Evolutionary conservation across 1,284 basidiomycete genomes (phyloP), one percentile per base, ranked within the genome.

Genomic region (Cerioporus squamosus): DNA sequence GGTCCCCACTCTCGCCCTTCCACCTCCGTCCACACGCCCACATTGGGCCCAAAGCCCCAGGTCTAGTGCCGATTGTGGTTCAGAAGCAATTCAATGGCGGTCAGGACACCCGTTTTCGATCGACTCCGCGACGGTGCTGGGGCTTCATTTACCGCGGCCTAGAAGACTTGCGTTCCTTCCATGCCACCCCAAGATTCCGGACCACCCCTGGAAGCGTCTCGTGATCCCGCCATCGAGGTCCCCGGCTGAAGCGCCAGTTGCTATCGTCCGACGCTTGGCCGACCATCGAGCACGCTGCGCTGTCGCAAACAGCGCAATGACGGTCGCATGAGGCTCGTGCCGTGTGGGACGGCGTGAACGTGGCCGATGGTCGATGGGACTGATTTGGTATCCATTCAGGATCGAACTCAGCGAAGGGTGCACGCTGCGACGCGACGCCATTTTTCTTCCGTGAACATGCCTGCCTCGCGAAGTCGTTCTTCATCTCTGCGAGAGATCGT

Each of bases 391-490:
- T 38, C 12, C 33, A 49, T 36, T 36, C 17, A 38, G 18, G 3
- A 15, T 14, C 33, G 18, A 49, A 39, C 33, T 23, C 47, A 49
- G 47, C 46, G 33, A 48, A 38, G n/a, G 31, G 33, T 18, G 31
- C 45, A 14, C 29, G 45, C 6, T 22, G 5, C 40, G 40, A 42
- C 40, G 8, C 40, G n/a, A 40, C 39, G 18, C 39, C 5, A n/a
- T n/a, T 51, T 44, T 53, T 45, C 51, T 45, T 57, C 46, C 46
- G 45, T 20, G 56, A 57, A 53, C 29, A 31, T 48, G 38, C 39
- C 17, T 29, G 17, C 5, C n/a, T 15, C 22, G n/a, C n/a, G n/a
- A n/a, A n/a, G n/a, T n/a, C n/a, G n/a, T n/a, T n/a, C 15, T 50
- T 9, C 36, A n/a, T 18, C 20, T 36, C 8, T n/a, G 33, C 33